Evolutionary conservation across 2,329 filamentous ascomycete species (phyloP), one percentile per base, ranked within the genome.

Genomic region (Chalaropsis ovoidea): DNA sequence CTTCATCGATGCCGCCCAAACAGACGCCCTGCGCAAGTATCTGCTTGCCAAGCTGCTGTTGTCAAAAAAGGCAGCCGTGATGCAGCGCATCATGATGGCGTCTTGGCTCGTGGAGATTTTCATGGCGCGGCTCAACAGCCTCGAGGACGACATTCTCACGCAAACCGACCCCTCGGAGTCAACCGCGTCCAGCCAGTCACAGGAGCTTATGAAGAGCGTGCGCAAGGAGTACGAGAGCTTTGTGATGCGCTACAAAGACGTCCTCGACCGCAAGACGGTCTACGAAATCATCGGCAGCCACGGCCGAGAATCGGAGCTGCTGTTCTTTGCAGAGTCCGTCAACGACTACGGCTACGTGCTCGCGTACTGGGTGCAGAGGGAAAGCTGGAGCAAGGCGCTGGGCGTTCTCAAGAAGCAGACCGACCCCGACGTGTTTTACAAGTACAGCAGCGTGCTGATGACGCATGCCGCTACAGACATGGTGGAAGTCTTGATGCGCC

Each of bases 201-300:
- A 84, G 70, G 83, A 87, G 70, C 84, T 93, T 71, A 82, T 96
- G 3, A 81, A 84, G 22, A 77, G 78, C 1, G 83, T 93, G 22
- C 83, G 86, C 39, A 82, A 82, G 61, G 93, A 97, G 71, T 99
- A 89, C 69, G 89, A 93, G 70, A 89, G 92, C 1, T 99, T 99
- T 75, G 83, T 94, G 22, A 84, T 80, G 64, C 91, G 86, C 72
- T 87, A 96, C 79, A 96, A 94, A 74, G 75, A 82, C 1, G 93
- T 97, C 71, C 80, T 99, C 15, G 94, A 99, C 73, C 84, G 85
- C 67, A 94, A 91, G 77, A 96, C 93, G 0, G 89, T 89, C 0
- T 99, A 99, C 76, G 93, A 96, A 72, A 87, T 97, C 67, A 93
- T 97, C 72, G 93, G 90, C 75, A 95, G 91, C 70, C 94, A 99